Evolutionary conservation across 108 stramenopile genomes (phyloP).

Genomic region (Pseudonitzschia multiseries): DNA sequence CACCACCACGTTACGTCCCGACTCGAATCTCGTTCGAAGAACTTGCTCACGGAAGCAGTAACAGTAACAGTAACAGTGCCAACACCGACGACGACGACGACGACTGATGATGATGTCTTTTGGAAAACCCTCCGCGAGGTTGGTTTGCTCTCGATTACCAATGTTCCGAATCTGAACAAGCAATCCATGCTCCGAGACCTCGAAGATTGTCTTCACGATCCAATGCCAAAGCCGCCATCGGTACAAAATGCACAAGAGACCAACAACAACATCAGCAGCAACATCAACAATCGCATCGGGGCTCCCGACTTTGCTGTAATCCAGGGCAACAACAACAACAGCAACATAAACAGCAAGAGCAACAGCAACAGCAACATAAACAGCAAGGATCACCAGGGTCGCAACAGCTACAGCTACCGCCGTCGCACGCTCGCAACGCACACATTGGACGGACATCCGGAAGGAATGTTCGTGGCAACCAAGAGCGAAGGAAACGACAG

Average conservation of each 20-base stretch:
- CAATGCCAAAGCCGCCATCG: too few relatives aligned
- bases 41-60: neutral
- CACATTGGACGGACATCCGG: constrained; percentile 3
- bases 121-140: constrained; percentile 15
- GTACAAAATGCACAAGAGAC: too few relatives aligned
- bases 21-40: constrained; percentile 3
- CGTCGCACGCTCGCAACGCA: constrained; percentile 46
- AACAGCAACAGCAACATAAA: too few relatives aligned
- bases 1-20: neutral
- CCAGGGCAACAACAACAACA: too few relatives aligned
- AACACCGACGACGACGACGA: neutral
- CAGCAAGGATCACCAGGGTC: neutral
- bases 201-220: constrained; percentile 22
- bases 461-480: neutral
- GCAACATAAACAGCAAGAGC: too few relatives aligned
- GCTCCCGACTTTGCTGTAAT: too few relatives aligned
- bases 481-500: too few relatives aligned
- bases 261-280: too few relatives aligned
- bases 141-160: constrained; percentile 41
- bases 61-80: too few relatives aligned
- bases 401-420: constrained; percentile 25
- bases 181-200: constrained; percentile 13
- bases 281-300: too few relatives aligned
- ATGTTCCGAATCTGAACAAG: constrained; percentile 24
- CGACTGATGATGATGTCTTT: too few relatives aligned